These are phyloP conservation scores for Taphrina deformans DNA, from an alignment of 1,139 yeast genomes.

Conservation along the genomic window DNA sequence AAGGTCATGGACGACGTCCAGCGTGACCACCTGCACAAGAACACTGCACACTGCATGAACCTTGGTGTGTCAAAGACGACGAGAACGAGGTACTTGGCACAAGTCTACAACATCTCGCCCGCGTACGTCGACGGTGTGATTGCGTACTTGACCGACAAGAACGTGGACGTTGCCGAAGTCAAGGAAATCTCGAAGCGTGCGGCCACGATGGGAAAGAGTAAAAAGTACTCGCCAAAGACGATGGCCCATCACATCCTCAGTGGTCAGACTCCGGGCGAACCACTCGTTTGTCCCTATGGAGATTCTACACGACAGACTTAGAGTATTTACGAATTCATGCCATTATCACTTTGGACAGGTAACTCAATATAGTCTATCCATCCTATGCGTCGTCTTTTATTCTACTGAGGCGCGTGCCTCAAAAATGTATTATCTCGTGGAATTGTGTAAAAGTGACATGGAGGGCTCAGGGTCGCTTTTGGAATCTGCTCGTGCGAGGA, in stretches of 20 bases:
- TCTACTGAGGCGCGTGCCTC: too few species aligned
- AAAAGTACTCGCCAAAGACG: conserved; percentile 23
- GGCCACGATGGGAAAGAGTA: conserved; percentile 18
- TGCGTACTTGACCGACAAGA: conserved; percentile 8
- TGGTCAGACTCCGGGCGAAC: conserved; percentile 9
- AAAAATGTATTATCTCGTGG: too few species aligned
- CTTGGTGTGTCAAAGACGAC: conserved; percentile 16
- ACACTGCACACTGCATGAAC: conserved; percentile 24
- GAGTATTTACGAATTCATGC: too few species aligned
- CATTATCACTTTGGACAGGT: too few species aligned
- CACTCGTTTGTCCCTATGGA: conserved; percentile 19
- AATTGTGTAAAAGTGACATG: too few species aligned
- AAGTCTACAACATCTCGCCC: conserved; percentile 15
- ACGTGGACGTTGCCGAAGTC: conserved; percentile 14
- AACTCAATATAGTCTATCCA: too few species aligned
- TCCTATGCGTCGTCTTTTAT: too few species aligned
- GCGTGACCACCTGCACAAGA: conserved; percentile 23
- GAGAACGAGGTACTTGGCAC: conserved; percentile 17
- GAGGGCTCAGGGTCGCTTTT: too few species aligned
- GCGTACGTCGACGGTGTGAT: conserved; percentile 23
- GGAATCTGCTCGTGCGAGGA: neutral
- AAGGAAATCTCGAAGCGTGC: conserved; percentile 13
- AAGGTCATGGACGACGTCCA: conserved; percentile 21
- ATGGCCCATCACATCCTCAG: conserved; percentile 13
- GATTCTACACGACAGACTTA: conserved; percentile 4